Conservation (phyloP, 805 yeast genomes). For the Wickerhamomyces ciferrii region DNA sequence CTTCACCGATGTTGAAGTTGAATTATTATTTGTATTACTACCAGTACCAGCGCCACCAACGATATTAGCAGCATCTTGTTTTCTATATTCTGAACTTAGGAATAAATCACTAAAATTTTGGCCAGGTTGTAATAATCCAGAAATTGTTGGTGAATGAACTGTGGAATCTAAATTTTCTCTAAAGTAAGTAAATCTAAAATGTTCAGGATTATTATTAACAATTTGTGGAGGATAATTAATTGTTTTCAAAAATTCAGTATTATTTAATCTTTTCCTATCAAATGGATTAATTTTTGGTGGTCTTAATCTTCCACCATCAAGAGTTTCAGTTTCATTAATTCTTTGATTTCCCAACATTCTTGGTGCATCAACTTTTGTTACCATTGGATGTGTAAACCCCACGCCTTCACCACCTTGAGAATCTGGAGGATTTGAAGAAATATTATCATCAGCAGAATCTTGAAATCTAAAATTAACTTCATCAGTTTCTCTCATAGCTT, state of each 20-base stretch:
- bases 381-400: conserved; percentile 36
- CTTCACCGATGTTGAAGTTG: conserved; percentile 10
- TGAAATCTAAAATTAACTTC: conserved; percentile 32
- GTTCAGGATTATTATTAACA: conserved; percentile 41
- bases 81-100: conserved; percentile 32
- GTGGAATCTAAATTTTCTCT: conserved; percentile 88
- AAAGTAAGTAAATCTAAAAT: conserved; percentile 84
- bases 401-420: conserved; percentile 15
- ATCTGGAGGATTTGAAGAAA: conserved; percentile 1
- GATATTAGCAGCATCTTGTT: conserved; percentile 1
- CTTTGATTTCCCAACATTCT: conserved; percentile 32
- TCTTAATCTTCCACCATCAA: conserved; percentile 56
- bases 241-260: conserved; percentile 17
- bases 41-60: conserved; percentile 7
- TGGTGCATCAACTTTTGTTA: conserved; percentile 38
- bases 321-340: conserved; percentile 51
- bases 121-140: conserved; percentile 67
- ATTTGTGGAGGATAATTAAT: conserved; percentile 39
- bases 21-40: conserved; percentile 1
- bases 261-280: conserved; percentile 35
- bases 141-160: conserved; percentile 81
- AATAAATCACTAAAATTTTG: conserved; percentile 61
- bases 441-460: conserved; percentile 21
- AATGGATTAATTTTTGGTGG: conserved; percentile 77
- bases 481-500: conserved; percentile 32